phyloP scores from a whole-genome alignment of 2,329 filamentous ascomycete species.

The Triangularia verruculosa region DNA sequence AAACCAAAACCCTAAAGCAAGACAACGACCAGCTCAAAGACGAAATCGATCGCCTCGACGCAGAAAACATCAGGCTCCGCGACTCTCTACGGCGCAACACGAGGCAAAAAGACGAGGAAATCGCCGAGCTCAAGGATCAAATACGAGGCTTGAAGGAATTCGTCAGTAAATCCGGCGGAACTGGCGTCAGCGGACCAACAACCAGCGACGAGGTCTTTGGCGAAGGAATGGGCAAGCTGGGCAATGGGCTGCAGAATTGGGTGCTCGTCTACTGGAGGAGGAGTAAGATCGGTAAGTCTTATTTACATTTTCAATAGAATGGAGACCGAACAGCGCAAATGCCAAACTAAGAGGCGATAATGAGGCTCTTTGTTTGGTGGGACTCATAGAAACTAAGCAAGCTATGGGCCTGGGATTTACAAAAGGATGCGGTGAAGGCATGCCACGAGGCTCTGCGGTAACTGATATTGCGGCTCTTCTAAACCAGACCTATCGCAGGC shows the following conservation, averaged over 20 bases:
- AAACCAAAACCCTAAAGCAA: neutral
- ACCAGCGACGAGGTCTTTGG: conserved; percentile 65
- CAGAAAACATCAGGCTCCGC: conserved; percentile 40
- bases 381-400: too few species aligned
- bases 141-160: conserved; percentile 67
- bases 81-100: conserved; percentile 13
- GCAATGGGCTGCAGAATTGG: conserved; percentile 72
- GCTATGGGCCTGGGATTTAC: too few species aligned
- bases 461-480: neutral
- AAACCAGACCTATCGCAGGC: conserved; percentile 44
- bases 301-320: neutral
- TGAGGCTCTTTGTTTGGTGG: neutral
- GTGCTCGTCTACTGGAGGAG: conserved; percentile 66
- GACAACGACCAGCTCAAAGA: conserved; percentile 42
- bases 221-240: conserved; percentile 58
- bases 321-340: neutral
- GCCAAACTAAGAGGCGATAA: neutral
- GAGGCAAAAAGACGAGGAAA: conserved; percentile 51
- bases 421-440: neutral
- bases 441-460: neutral
- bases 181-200: conserved; percentile 60
- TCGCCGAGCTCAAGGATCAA: conserved; percentile 54
- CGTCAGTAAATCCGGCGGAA: conserved; percentile 59
- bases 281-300: conserved; percentile 51
- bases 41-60: conserved; percentile 51